These are phyloP conservation scores for Xylariaceae sp. DNA, from an alignment of 2,329 filamentous ascomycete species.

Conservation along the genomic window DNA sequence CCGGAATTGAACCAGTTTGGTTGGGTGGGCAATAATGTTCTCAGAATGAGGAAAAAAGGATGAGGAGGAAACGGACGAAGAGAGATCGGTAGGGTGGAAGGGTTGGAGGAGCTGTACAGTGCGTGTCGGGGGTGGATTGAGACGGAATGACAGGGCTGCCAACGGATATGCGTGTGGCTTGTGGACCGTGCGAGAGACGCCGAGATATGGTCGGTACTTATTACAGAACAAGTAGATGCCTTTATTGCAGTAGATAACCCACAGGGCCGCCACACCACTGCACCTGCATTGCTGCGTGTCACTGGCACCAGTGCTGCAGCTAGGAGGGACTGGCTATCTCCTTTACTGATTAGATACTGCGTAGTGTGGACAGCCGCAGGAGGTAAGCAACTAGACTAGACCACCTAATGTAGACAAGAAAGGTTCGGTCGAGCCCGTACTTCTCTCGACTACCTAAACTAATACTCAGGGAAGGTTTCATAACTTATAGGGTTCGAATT, in stretches of 20 bases:
- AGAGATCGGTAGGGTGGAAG: slow-evolving; percentile 24
- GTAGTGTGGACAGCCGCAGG: not conserved
- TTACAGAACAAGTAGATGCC: not conserved
- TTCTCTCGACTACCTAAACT: no score
- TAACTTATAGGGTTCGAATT: no score
- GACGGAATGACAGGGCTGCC: slow-evolving; percentile 14
- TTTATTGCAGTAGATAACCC: not conserved
- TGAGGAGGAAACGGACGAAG: slow-evolving; percentile 34
- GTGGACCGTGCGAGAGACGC: slow-evolving; percentile 17
- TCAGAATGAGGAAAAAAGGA: slow-evolving; percentile 34
- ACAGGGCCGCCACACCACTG: not conserved
- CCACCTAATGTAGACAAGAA: no score
- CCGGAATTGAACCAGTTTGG: slow-evolving; percentile 62
- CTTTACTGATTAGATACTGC: slow-evolving; percentile 3
- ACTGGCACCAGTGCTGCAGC: slow-evolving; percentile 2
- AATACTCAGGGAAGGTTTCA: no score
- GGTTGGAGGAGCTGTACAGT: slow-evolving; percentile 23
- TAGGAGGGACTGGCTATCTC: not conserved
- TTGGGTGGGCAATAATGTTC: slow-evolving; percentile 36
- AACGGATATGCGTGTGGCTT: not conserved
- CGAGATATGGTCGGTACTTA: slow-evolving; percentile 11
- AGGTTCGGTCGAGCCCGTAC: no score
- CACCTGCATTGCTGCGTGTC: slow-evolving; percentile 12
- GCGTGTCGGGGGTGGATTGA: slow-evolving; percentile 16
- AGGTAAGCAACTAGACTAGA: no score